Percentiles rank a stretch among this genome's conserved stretches.
These are phyloP conservation scores for Mucor piriformis DNA, from an alignment of 371 early-diverging fungal genomes.

Conservation along the genomic window DNA sequence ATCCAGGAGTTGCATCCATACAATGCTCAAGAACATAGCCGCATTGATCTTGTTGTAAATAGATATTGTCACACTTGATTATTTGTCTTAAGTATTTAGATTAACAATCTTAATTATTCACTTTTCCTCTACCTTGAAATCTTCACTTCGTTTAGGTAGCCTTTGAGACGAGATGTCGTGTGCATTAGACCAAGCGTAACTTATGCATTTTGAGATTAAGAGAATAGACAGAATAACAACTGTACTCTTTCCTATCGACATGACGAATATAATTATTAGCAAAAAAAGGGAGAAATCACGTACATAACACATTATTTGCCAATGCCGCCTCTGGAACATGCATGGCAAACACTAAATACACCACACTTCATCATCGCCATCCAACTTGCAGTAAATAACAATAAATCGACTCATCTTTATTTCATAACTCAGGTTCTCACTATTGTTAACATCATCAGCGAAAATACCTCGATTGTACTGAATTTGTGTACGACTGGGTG, in stretches of 20 bases:
- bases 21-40: slow-evolving; percentile 59
- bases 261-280: background rate
- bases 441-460: too few relatives aligned
- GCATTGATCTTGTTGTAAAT: slow-evolving; percentile 58
- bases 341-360: too few relatives aligned
- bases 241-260: slow-evolving; percentile 15
- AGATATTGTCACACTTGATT: slow-evolving; percentile 63
- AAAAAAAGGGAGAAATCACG: too few relatives aligned
- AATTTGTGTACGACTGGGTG: too few relatives aligned
- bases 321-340: too few relatives aligned
- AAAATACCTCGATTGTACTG: too few relatives aligned
- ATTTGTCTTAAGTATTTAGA: background rate
- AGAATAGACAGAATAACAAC: slow-evolving; percentile 17
- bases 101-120: background rate
- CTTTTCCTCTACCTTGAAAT: background rate
- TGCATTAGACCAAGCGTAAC: slow-evolving; percentile 19
- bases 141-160: slow-evolving; percentile 2
- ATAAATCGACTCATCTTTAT: too few relatives aligned
- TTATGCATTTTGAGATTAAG: slow-evolving; percentile 15
- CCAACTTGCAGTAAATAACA: too few relatives aligned
- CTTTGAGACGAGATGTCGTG: background rate
- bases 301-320: too few relatives aligned
- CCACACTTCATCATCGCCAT: too few relatives aligned
- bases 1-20: slow-evolving; percentile 54
- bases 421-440: too few relatives aligned